These are phyloP conservation scores for Didymella exigua DNA, from an alignment of 2,329 filamentous ascomycete genomes.

Conservation along the genomic window DNA sequence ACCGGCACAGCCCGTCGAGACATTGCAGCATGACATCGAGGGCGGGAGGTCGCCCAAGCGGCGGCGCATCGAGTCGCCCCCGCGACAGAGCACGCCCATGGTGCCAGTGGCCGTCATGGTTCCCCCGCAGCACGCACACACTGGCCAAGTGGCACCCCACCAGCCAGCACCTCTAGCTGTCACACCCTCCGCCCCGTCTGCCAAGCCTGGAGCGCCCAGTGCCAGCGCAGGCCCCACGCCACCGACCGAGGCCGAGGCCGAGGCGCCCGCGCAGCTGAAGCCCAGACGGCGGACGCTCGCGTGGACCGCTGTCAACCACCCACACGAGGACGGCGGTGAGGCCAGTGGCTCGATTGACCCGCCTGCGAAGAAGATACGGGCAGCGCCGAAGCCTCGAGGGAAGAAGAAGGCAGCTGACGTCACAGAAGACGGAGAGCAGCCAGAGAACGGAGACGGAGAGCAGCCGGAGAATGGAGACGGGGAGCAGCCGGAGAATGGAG, in stretches of 20 bases:
- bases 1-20: conserved; percentile 10
- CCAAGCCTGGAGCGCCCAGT: neutral
- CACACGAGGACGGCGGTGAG: conserved; percentile 20
- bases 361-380: conserved; percentile 20
- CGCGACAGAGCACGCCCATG: neutral
- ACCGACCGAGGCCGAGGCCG: neutral
- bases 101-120: conserved; percentile 12
- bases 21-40: conserved; percentile 16
- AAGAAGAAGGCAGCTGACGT: conserved; percentile 8
- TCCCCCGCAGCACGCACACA: neutral
- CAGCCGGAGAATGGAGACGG: conserved; percentile 18
- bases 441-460: conserved; percentile 19
- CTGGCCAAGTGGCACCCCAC: neutral
- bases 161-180: neutral
- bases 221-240: neutral
- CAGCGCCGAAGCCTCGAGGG: conserved; percentile 20
- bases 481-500: conserved; percentile 18
- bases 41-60: conserved; percentile 30
- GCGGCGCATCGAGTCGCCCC: conserved; percentile 23
- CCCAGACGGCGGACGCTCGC: conserved; percentile 19
- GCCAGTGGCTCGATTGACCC: conserved; percentile 9
- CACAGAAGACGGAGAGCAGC: conserved; percentile 3
- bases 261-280: conserved; percentile 14
- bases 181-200: neutral
- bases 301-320: conserved; percentile 42